Percentiles rank a stretch among this genome's conserved stretches.
phyloP scores from a whole-genome alignment of 2,329 filamentous ascomycete species.

The Amphichorda felina region DNA sequence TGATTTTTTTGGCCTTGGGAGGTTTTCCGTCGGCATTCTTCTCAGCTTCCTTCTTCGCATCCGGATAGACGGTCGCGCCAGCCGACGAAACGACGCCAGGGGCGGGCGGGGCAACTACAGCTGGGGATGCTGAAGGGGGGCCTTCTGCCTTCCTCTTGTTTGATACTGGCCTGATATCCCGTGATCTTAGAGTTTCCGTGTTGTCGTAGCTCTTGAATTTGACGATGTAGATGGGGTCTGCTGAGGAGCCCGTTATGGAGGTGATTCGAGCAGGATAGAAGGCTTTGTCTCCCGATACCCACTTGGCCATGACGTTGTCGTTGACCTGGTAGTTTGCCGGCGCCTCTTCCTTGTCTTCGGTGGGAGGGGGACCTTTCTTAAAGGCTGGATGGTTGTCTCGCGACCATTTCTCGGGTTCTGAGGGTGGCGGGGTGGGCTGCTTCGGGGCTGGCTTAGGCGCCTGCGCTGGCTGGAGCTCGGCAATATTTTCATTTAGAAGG shows the following conservation, averaged over 20 bases:
- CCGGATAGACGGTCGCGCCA: constrained; percentile 45
- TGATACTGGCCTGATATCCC: constrained; percentile 72
- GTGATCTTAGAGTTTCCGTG: constrained; percentile 68
- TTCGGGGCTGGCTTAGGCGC: constrained; percentile 32
- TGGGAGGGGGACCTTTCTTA: constrained; percentile 35
- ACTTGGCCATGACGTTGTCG: constrained; percentile 82
- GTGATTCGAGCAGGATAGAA: constrained; percentile 92
- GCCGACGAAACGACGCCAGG: constrained; percentile 39
- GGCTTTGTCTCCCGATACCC: constrained; percentile 75
- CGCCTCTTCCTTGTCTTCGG: constrained; percentile 40
- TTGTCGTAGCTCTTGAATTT: constrained; percentile 88
- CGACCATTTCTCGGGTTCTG: constrained; percentile 63
- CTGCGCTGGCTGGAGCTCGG: constrained; percentile 55
- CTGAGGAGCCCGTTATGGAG: constrained; percentile 85
- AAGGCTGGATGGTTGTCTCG: constrained; percentile 71
- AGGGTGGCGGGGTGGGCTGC: constrained; percentile 25
- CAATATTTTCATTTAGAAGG: constrained; percentile 68
- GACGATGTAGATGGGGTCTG: constrained; percentile 84
- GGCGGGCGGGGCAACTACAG: constrained; percentile 22
- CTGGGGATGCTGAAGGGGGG: constrained; percentile 36
- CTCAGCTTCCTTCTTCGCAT: constrained; percentile 49
- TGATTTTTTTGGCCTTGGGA: constrained; percentile 76
- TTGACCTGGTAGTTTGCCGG: constrained; percentile 67
- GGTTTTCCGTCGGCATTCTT: constrained; percentile 60
- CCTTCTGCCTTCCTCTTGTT: constrained; percentile 83